Percentiles rank a stretch among this genome's conserved stretches.
phyloP scores from a whole-genome alignment of 169 alveolate species.

The Perkinsus olseni region DNA sequence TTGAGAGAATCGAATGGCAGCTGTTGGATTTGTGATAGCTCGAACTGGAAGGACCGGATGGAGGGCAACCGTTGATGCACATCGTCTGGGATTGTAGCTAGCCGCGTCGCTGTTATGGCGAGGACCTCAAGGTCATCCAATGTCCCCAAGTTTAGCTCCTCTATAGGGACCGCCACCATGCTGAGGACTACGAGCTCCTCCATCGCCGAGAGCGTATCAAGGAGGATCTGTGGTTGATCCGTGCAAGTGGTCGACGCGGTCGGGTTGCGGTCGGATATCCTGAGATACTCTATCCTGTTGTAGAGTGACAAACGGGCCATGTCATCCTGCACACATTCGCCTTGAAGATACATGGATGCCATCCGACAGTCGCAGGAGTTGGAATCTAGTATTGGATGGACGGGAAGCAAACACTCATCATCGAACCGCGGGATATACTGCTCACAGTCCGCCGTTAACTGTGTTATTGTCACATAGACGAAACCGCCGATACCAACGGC shows the following conservation, averaged over 20 bases:
- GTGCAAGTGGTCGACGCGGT: not conserved
- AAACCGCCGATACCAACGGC: not conserved
- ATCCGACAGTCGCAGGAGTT: not conserved
- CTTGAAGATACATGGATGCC: not conserved
- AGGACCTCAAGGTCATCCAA: not conserved
- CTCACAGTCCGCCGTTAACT: not conserved
- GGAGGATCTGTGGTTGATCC: not conserved
- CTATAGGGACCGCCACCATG: not conserved
- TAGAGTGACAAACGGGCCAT: not conserved
- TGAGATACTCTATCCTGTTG: not conserved
- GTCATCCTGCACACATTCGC: not conserved
- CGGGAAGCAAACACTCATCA: not conserved
- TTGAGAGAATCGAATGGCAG: not conserved
- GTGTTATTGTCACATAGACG: not conserved
- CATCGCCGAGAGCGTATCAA: not conserved
- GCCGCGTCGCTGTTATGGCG: not conserved
- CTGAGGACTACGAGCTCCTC: not conserved
- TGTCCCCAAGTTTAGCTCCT: not conserved
- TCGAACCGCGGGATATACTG: not conserved
- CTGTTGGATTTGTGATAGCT: not conserved
- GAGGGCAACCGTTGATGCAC: not conserved
- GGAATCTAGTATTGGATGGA: not conserved
- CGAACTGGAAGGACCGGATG: not conserved
- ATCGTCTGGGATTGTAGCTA: not conserved
- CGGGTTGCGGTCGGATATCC: not conserved